Evolutionary conservation across 495 filamentous ascomycete species (phyloP).

Genomic region (Hyaloscypha variabilis): DNA sequence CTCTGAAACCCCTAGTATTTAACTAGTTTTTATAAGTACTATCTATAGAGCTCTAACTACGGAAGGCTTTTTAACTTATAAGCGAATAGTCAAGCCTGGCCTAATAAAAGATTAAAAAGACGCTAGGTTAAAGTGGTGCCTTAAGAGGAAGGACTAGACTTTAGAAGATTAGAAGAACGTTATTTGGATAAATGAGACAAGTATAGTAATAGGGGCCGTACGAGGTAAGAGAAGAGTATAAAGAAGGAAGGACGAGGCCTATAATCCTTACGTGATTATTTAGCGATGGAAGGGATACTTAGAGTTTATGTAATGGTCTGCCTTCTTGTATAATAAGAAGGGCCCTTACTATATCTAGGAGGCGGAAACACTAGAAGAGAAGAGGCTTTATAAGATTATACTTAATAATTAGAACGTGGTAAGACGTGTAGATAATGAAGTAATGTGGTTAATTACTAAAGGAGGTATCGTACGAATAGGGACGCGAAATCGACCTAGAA

Average conservation of each 20-base stretch:
- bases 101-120: background rate
- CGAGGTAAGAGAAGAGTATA: conserved; percentile 30
- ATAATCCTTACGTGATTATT: conserved; percentile 24
- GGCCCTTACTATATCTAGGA: conserved; percentile 37
- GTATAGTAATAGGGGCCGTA: conserved; percentile 28
- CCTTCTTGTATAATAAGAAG: conserved; percentile 40
- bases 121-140: background rate
- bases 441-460: background rate
- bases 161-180: conserved; percentile 21
- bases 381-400: conserved; percentile 16
- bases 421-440: conserved; percentile 21
- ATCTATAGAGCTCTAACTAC: no score
- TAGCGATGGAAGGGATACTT: conserved; percentile 36
- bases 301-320: conserved; percentile 44
- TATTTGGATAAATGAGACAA: conserved; percentile 33
- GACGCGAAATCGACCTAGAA: background rate
- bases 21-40: no score
- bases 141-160: conserved; percentile 11
- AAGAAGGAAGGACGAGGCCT: conserved; percentile 19
- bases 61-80: background rate
- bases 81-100: conserved; percentile 14
- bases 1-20: no score
- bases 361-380: conserved; percentile 29
- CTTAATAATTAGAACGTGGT: conserved; percentile 9
- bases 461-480: background rate